Percentiles rank a stretch among this genome's conserved stretches.
Conservation (phyloP, 2,329 filamentous ascomycete species). For the Helminthosporium solani region DNA sequence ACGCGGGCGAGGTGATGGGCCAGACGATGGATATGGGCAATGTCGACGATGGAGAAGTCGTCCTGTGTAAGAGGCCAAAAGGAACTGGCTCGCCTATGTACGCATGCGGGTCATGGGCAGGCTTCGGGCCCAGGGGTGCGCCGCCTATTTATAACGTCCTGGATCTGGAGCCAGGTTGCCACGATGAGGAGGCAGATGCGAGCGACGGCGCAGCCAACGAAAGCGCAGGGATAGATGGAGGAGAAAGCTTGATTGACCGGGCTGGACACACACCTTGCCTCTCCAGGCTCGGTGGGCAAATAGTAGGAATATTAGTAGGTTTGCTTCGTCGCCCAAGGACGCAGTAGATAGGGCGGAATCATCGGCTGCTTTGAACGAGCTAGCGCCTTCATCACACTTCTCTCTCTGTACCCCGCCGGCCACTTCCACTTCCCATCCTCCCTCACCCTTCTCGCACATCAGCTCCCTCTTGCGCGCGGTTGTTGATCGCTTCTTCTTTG, state of each 20-base stretch:
- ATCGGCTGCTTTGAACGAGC: too few species aligned
- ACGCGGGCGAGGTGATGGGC: not conserved
- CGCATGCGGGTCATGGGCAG: constrained; percentile 19
- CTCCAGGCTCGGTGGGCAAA: constrained; percentile 11
- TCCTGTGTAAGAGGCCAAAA: too few species aligned
- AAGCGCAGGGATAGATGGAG: constrained; percentile 17
- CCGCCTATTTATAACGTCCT: constrained; percentile 27
- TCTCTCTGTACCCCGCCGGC: not conserved
- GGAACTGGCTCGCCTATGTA: constrained; percentile 7
- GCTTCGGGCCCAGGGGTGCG: constrained; percentile 6
- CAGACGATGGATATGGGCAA: not conserved
- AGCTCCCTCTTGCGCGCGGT: constrained; percentile 36
- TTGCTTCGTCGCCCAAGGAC: too few species aligned
- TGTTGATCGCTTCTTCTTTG: constrained; percentile 29
- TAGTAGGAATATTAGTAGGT: too few species aligned
- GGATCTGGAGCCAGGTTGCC: not conserved
- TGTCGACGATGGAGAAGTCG: not conserved
- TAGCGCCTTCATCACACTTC: too few species aligned
- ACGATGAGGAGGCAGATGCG: constrained; percentile 17
- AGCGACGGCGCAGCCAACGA: constrained; percentile 29
- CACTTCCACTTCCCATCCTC: constrained; percentile 24
- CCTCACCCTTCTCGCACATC: constrained; percentile 11
- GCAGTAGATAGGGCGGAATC: too few species aligned
- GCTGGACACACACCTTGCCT: constrained; percentile 10
- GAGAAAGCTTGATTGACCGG: constrained; percentile 39